Evolutionary conservation across 1,284 basidiomycete genomes (phyloP), one percentile per base, ranked within the genome.

Genomic region (Wolfiporia cocos): DNA sequence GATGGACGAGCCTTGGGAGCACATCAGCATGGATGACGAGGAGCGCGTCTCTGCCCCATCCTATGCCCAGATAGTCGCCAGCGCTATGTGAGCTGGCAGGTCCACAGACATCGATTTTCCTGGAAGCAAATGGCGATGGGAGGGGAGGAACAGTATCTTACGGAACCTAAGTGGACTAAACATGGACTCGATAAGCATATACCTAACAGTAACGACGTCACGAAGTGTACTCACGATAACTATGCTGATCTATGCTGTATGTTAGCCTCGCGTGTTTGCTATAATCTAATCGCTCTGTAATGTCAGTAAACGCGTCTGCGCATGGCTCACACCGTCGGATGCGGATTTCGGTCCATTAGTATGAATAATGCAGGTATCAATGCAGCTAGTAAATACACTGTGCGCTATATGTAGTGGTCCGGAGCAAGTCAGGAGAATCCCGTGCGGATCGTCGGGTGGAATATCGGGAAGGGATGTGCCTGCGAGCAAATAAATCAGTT

Each of bases 391-490:
- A 40, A 35, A 35, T 12, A 22, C 31, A 26, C 23, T 29, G 9
- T 17, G 18, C 20, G 19, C 22, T n/a, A 37, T 28, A 12, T 43
- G n/a, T 21, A 29, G 42, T 34, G 41, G n/a, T 28, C 20, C 14
- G 41, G 19, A 20, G 17, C 6, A 17, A 15, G 19, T 60, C 50
- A 76, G 29, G 67, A 69, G 57, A 79, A 80, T 23, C 70, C 71
- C 7, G 77, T 81, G 6, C 52, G 62, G 33, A 75, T 69, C 15
- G 64, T 61, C 2, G 80, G 73, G 30, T 63, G 61, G 57, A 85
- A 82, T 43, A 85, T 72, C 9, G 83, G 81, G 29, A 86, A 59
- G 9, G 81, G 81, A 55, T 86, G 83, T 9, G 78, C 82, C 78
- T 81, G 50, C 28, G 44, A 61, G 61, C n/a, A 69, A 64, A 6